Evolutionary conservation across 1,284 basidiomycete genomes (phyloP).

Genomic region (Rugosomyces carneus): DNA sequence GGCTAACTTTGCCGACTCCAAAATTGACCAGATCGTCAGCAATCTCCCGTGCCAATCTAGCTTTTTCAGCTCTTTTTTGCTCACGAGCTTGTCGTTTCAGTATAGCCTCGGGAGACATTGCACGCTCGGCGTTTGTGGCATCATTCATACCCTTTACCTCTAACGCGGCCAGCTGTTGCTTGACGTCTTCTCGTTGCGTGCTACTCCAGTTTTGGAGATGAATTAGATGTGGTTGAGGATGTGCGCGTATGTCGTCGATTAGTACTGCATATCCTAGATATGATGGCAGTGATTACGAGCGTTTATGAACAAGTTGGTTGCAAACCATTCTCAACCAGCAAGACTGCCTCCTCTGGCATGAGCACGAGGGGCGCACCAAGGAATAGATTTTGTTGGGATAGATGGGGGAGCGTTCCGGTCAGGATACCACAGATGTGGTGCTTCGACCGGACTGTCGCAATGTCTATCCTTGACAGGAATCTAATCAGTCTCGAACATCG

Average conservation of each 20-base stretch:
- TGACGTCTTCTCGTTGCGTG: conserved; percentile 39
- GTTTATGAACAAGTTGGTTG: neutral
- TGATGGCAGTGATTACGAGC: neutral
- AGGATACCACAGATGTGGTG: conserved; percentile 84
- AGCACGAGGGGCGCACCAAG: conserved; percentile 86
- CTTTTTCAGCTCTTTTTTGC: conserved; percentile 40
- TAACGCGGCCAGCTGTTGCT: conserved; percentile 39
- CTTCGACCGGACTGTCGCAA: conserved; percentile 68
- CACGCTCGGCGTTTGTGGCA: conserved; percentile 35
- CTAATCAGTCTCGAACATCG: conserved; percentile 3
- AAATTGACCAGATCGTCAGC: conserved; percentile 10
- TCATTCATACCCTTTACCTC: conserved; percentile 46
- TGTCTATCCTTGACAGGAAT: conserved; percentile 46
- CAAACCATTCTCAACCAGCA: conserved; percentile 77
- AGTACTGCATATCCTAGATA: conserved; percentile 68
- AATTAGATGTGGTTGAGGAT: conserved; percentile 47
- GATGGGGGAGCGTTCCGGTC: conserved; percentile 87
- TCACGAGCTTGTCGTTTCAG: conserved; percentile 68
- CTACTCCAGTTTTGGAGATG: conserved; percentile 53
- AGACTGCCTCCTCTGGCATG: conserved; percentile 88
- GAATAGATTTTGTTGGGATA: conserved; percentile 96
- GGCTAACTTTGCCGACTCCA: conserved; percentile 10
- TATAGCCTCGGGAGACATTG: conserved; percentile 56
- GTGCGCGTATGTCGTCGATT: conserved; percentile 66
- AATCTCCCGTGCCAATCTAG: conserved; percentile 26